Evolutionary conservation across 2,329 filamentous ascomycete species (phyloP), one percentile per base, ranked within the genome.

Genomic region (Sphaerulina vaccinii): DNA sequence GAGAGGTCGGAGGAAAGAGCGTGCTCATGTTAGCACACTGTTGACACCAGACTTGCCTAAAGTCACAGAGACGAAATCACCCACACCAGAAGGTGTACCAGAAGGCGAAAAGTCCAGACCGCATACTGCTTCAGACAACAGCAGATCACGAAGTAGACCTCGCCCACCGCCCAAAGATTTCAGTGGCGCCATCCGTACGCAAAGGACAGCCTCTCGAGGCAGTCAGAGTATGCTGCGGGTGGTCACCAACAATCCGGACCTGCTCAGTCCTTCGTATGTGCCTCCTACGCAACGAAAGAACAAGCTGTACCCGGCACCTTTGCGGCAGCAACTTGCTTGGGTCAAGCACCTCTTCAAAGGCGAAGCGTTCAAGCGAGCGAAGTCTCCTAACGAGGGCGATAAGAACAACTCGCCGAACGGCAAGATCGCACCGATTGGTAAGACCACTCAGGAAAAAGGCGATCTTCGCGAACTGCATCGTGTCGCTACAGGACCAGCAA

Each of bases 161-260:
- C 77, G 88, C 35, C 88, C 87, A 8, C 92, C 92, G 36, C 90
- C 92, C 1, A 96, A 96, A 68, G 91, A 96, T 59, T 84, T 54
- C 39, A 52, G 22, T 35, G 52, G 83, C 57, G 83, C 87, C 53
- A 79, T 86, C 61, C 55, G 63, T 87, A 88, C 59, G 79, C 39
- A 49, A 7, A 57, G 67, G 35, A 60, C 62, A 18, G 50, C 60
- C 11, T 66, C 65, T 9, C 59, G 66, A 42, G 57, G 61, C n/a
- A 69, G 89, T 54, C 87, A 88, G 37, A 96, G 90, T 60, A 93
- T 90, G 57, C 79, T 96, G 24, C 90, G 96, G 66, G 81, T 95
- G 3, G 90, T 95, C 33, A 87, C 88, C 11, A 80, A 76, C 33
- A 85, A 86, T 59, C 79, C 82, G 18, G 83, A 86, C 58, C 70